These are phyloP conservation scores for Eremothecium cymbalariae DNA, from an alignment of 1,139 yeast genomes.

Conservation along the genomic window DNA sequence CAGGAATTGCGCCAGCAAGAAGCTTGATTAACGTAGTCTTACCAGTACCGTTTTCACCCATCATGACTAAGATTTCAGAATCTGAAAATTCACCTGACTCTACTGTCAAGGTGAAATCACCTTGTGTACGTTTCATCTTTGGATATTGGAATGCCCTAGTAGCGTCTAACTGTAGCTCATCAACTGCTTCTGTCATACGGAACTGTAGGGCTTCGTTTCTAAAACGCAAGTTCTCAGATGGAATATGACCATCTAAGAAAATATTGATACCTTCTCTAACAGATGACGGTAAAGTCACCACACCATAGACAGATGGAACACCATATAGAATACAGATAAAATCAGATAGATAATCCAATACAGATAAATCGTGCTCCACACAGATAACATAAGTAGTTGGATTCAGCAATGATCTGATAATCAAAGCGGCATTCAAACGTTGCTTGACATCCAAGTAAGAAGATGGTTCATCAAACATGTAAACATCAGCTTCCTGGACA, in stretches of 20 bases:
- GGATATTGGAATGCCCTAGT: slow-evolving; percentile 75
- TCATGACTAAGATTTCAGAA: slow-evolving; percentile 95
- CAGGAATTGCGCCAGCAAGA: slow-evolving; percentile 84
- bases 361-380: slow-evolving; percentile 98
- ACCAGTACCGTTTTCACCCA: slow-evolving; percentile 99
- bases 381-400: slow-evolving; percentile 81
- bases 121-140: slow-evolving; percentile 80
- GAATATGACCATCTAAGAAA: slow-evolving; percentile 95
- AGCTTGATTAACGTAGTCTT: slow-evolving; percentile 94
- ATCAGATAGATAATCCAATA: slow-evolving; percentile 91
- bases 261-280: slow-evolving; percentile 98
- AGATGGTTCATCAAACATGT: slow-evolving; percentile 99
- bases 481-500: slow-evolving; percentile 88
- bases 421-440: slow-evolving; percentile 93
- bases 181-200: slow-evolving; percentile 88
- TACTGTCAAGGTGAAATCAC: slow-evolving; percentile 80
- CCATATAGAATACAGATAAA: slow-evolving; percentile 94
- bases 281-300: slow-evolving; percentile 88
- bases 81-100: slow-evolving; percentile 88
- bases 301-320: slow-evolving; percentile 97
- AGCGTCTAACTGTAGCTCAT: slow-evolving; percentile 67
- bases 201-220: slow-evolving; percentile 93
- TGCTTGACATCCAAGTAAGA: slow-evolving; percentile 97
- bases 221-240: slow-evolving; percentile 92
- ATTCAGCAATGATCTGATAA: slow-evolving; percentile 74